Percentiles rank a stretch among this genome's conserved stretches.
phyloP scores from a whole-genome alignment of 805 yeast genomes.

The Candida arabinofermentans region DNA sequence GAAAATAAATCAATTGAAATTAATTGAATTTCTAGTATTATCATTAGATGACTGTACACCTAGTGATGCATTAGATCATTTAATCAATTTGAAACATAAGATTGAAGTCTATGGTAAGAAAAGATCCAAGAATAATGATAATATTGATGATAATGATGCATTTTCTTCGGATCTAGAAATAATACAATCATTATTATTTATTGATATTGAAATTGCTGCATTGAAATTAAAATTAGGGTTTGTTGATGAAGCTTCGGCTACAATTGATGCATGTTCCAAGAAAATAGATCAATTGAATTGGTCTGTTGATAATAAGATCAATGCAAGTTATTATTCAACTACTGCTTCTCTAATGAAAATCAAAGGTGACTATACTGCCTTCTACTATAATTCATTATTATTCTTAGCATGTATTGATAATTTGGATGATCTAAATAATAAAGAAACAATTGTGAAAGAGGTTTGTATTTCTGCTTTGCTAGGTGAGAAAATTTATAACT shows the following conservation, averaged over 20 bases:
- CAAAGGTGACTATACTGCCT: constrained; percentile 74
- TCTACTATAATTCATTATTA: constrained; percentile 75
- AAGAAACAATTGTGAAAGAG: constrained; percentile 54
- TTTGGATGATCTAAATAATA: constrained; percentile 36
- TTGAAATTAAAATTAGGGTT: constrained; percentile 51
- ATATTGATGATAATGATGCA: too few relatives aligned
- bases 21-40: constrained; percentile 66
- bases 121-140: constrained; percentile 27
- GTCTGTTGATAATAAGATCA: constrained; percentile 57
- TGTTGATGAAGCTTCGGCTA: constrained; percentile 57
- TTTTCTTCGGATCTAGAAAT: constrained; percentile 30
- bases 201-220: constrained; percentile 73
- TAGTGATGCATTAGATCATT: constrained; percentile 48
- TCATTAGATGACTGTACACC: constrained; percentile 41
- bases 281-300: constrained; percentile 52
- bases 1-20: constrained; percentile 74
- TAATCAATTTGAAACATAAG: constrained; percentile 40
- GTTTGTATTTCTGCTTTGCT: constrained; percentile 81
- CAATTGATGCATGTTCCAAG: constrained; percentile 57
- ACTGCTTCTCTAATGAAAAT: constrained; percentile 71
- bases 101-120: constrained; percentile 39
- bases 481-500: constrained; percentile 90
- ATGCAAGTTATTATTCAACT: constrained; percentile 79
- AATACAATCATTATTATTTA: constrained; percentile 51
- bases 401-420: constrained; percentile 72